Conservation (phyloP, 352 stramenopile species). For the Globisporangium echinulatum region DNA sequence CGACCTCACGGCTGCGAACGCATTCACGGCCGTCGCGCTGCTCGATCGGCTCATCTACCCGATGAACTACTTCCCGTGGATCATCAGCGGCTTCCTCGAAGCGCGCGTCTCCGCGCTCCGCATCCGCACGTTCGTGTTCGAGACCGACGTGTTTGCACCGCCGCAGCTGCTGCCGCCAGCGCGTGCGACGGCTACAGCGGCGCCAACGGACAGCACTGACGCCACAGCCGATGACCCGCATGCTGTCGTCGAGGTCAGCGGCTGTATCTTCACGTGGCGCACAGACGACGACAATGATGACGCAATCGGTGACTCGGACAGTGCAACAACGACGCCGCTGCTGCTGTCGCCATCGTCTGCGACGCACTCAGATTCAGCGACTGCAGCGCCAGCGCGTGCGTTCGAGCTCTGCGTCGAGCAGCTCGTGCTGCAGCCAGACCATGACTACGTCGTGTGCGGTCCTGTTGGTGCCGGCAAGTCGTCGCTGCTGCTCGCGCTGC, state of each 20-base stretch:
- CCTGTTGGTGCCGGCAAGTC: conserved; percentile 94
- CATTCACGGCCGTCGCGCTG: conserved; percentile 81
- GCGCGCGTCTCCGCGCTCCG: conserved; percentile 74
- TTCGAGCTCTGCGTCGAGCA: conserved; percentile 48
- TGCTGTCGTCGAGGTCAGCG: conserved; percentile 13
- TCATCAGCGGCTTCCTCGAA: conserved; percentile 87
- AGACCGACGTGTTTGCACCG: conserved; percentile 4
- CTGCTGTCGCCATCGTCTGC: neutral
- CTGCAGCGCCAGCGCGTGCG: neutral
- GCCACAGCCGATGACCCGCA: neutral
- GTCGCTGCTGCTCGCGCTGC: conserved; percentile 90
- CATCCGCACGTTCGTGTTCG: conserved; percentile 71
- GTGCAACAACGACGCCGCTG: conserved; percentile 9
- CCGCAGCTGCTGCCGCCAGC: conserved; percentile 5
- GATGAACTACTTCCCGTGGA: conserved; percentile 91
- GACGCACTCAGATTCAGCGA: neutral
- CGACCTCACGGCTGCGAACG: conserved; percentile 71
- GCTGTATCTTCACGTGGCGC: conserved; percentile 29
- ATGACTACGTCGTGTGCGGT: conserved; percentile 73
- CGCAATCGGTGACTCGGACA: neutral
- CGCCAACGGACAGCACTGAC: neutral
- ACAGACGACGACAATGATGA: neutral
- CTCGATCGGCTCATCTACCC: conserved; percentile 86
- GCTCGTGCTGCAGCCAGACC: conserved; percentile 28
- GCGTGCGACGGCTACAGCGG: conserved; percentile 3